Conservation (phyloP, 768 basidiomycete species). For the Auricularia heimuer region DNA sequence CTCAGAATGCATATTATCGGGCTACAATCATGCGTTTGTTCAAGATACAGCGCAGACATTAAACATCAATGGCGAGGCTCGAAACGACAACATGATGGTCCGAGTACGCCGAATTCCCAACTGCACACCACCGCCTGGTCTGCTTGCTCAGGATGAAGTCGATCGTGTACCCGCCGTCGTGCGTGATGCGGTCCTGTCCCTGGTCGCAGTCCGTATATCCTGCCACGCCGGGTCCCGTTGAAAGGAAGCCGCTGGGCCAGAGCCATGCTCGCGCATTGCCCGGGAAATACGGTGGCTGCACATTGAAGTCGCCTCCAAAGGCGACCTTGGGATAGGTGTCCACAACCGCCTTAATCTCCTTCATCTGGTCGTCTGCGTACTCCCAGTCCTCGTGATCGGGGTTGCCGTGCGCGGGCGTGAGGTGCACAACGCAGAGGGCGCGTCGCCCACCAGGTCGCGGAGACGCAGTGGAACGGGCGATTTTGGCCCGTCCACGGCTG, state of each 20-base stretch:
- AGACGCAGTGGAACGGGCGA: background rate
- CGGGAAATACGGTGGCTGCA: background rate
- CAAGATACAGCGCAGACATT: background rate
- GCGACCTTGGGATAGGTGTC: background rate
- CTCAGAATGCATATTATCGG: no score
- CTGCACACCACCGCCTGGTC: background rate
- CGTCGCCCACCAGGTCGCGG: background rate
- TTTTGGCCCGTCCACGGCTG: background rate
- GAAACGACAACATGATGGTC: background rate
- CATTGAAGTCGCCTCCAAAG: background rate
- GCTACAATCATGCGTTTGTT: no score
- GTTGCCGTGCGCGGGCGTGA: background rate
- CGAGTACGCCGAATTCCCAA: background rate
- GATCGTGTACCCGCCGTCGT: background rate
- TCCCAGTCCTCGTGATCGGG: background rate
- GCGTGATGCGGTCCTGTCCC: background rate
- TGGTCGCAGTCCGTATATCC: background rate
- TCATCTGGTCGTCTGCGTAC: constrained; percentile 21
- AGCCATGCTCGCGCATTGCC: background rate
- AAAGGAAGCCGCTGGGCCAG: background rate
- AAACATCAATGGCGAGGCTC: background rate
- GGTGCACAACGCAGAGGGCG: background rate
- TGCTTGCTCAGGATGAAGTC: background rate
- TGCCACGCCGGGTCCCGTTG: background rate
- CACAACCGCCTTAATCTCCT: background rate